These are phyloP conservation scores for Arabis alpina DNA, from an alignment of 345 rosid species.

Conservation along the genomic window DNA sequence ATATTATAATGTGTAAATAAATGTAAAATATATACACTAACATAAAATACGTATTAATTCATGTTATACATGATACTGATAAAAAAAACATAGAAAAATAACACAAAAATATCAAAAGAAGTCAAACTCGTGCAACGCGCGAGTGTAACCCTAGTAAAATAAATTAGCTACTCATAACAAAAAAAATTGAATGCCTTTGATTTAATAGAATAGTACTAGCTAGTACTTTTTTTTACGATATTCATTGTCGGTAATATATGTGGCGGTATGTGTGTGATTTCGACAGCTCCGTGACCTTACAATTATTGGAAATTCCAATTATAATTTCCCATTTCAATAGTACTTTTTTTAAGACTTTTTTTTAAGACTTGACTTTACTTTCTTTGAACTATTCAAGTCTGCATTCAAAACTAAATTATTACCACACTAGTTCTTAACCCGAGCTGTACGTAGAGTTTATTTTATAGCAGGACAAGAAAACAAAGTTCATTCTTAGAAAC, in stretches of 20 bases:
- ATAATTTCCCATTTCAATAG: not conserved
- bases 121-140: too few species aligned
- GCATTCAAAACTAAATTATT: not conserved
- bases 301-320: slow-evolving; percentile 20
- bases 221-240: not conserved
- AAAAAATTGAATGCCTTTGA: not conserved
- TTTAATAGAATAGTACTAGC: not conserved
- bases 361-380: not conserved
- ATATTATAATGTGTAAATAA: too few species aligned
- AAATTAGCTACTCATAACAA: not conserved
- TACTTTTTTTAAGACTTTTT: too few species aligned
- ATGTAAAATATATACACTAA: too few species aligned
- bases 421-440: slow-evolving; percentile 4
- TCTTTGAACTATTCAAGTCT: slow-evolving; percentile 18
- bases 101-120: too few species aligned
- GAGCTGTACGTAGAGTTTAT: not conserved
- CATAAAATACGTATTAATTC: too few species aligned
- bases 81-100: too few species aligned
- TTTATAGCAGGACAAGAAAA: not conserved
- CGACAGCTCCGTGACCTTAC: slow-evolving; percentile 1
- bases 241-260: slow-evolving; percentile 3
- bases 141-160: too few species aligned
- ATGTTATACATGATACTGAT: too few species aligned
- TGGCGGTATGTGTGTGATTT: not conserved
- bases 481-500: not conserved